Conservation (phyloP, 208 protist genomes). For the Angomonas deanei region DNA sequence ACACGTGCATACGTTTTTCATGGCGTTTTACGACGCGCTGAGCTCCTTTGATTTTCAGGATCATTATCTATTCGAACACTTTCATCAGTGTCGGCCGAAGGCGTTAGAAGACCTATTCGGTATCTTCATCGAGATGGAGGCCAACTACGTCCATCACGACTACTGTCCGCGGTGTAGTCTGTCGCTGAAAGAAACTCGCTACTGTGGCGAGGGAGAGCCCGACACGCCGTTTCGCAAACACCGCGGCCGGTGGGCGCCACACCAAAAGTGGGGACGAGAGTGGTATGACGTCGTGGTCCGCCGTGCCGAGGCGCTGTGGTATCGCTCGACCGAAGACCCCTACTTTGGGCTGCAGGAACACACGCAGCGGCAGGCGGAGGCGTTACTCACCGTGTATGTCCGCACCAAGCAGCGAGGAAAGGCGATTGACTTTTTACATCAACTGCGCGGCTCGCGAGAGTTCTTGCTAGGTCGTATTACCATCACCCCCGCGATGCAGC, state of each 20-base stretch:
- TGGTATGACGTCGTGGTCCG: slow-evolving; percentile 84
- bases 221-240: slow-evolving; percentile 79
- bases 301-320: slow-evolving; percentile 86
- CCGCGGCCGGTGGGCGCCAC: slow-evolving; percentile 79
- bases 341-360: slow-evolving; percentile 72
- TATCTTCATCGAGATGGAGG: slow-evolving; percentile 90
- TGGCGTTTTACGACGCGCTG: slow-evolving; percentile 82
- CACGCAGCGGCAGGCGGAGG: slow-evolving; percentile 82
- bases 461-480: slow-evolving; percentile 47
- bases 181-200: slow-evolving; percentile 72
- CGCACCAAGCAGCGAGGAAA: slow-evolving; percentile 75
- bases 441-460: slow-evolving; percentile 68
- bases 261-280: slow-evolving; percentile 80
- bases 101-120: slow-evolving; percentile 76
- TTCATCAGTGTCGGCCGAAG: slow-evolving; percentile 47
- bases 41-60: slow-evolving; percentile 85
- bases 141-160: slow-evolving; percentile 76
- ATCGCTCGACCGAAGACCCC: slow-evolving; percentile 80
- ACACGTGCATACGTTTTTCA: slow-evolving; percentile 86
- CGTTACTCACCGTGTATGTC: slow-evolving; percentile 66
- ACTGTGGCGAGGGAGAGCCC: slow-evolving; percentile 79
- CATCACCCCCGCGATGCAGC: slow-evolving; percentile 64
- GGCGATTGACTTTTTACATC: slow-evolving; percentile 77
- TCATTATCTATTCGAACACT: slow-evolving; percentile 57
- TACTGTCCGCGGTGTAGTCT: slow-evolving; percentile 87